Percentiles rank a stretch among this genome's conserved stretches.
phyloP scores from a whole-genome alignment of 2,329 filamentous ascomycete genomes.

The Aspergillus sp. region DNA sequence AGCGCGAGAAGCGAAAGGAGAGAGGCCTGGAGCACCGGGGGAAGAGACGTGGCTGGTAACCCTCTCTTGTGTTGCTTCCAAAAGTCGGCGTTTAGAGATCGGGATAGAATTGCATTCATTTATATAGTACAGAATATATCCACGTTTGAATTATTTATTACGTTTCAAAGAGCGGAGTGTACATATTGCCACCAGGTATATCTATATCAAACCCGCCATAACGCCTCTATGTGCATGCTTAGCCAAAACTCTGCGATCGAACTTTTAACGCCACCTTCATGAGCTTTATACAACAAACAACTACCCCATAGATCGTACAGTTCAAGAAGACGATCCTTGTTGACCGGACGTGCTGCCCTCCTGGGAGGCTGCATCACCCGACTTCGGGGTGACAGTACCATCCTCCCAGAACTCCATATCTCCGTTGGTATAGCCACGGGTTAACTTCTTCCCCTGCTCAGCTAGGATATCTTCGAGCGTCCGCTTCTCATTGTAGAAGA shows the following conservation, averaged over 20 bases:
- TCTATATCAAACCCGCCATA: conserved; percentile 2
- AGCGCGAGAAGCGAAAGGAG: conserved; percentile 78
- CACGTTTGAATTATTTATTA: background rate
- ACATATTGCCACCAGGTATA: conserved; percentile 11
- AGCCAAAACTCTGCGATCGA: background rate
- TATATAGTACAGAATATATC: conserved; percentile 6
- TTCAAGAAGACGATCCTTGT: conserved; percentile 5
- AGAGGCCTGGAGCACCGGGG: conserved; percentile 70
- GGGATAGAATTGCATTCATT: conserved; percentile 8
- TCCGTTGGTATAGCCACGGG: conserved; percentile 76
- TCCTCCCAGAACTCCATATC: conserved; percentile 92
- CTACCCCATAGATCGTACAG: background rate
- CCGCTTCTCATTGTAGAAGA: conserved; percentile 45
- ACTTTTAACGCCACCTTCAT: background rate
- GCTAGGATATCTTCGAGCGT: conserved; percentile 44
- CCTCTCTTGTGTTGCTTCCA: conserved; percentile 6
- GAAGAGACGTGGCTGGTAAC: conserved; percentile 68
- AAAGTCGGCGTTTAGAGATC: conserved; percentile 22
- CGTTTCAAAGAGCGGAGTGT: conserved; percentile 7
- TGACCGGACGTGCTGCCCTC: conserved; percentile 4
- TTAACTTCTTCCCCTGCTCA: conserved; percentile 62
- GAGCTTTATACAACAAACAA: background rate
- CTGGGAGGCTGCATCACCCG: conserved; percentile 1
- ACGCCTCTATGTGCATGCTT: conserved; percentile 5
- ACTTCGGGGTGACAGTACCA: conserved; percentile 44